Percentiles rank a stretch among this genome's conserved stretches.
phyloP scores from a whole-genome alignment of 257 asterid species.

The Cordia subcordata region DNA sequence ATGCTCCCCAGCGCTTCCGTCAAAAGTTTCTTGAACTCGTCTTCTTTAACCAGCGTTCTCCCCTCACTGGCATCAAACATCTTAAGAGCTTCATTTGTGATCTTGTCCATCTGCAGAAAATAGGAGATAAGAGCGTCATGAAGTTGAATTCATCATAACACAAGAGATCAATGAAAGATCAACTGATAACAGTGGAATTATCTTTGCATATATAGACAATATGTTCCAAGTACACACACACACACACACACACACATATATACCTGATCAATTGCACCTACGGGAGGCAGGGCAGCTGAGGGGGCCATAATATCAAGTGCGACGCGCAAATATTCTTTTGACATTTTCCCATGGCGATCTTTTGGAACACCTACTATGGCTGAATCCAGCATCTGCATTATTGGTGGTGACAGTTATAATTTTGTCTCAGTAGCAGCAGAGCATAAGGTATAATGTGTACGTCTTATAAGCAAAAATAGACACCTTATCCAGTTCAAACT shows the following conservation, averaged over 20 bases:
- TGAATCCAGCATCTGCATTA: conserved; percentile 57
- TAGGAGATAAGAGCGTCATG: neutral
- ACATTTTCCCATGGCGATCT: conserved; percentile 64
- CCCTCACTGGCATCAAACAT: conserved; percentile 59
- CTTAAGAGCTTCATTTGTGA: conserved; percentile 51
- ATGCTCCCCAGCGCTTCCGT: conserved; percentile 65
- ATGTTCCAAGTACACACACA: neutral
- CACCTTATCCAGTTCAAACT: conserved; percentile 86
- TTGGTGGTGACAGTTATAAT: neutral
- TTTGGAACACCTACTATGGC: conserved; percentile 44
- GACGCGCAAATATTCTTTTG: conserved; percentile 55
- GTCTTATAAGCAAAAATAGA: too few relatives aligned
- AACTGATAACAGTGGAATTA: neutral
- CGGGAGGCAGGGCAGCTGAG: conserved; percentile 80
- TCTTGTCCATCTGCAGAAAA: conserved; percentile 62
- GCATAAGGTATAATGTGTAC: too few relatives aligned
- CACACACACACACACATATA: too few relatives aligned
- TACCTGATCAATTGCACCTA: conserved; percentile 80
- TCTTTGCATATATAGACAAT: neutral
- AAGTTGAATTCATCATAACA: too few relatives aligned
- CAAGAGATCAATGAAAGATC: too few relatives aligned
- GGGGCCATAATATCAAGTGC: conserved; percentile 76
- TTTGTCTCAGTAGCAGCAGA: neutral
- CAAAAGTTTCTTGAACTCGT: conserved; percentile 78
- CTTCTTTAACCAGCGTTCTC: conserved; percentile 59